Evolutionary conservation across 2,329 filamentous ascomycete species (phyloP).

Genomic region (Zymoseptoria tritici): DNA sequence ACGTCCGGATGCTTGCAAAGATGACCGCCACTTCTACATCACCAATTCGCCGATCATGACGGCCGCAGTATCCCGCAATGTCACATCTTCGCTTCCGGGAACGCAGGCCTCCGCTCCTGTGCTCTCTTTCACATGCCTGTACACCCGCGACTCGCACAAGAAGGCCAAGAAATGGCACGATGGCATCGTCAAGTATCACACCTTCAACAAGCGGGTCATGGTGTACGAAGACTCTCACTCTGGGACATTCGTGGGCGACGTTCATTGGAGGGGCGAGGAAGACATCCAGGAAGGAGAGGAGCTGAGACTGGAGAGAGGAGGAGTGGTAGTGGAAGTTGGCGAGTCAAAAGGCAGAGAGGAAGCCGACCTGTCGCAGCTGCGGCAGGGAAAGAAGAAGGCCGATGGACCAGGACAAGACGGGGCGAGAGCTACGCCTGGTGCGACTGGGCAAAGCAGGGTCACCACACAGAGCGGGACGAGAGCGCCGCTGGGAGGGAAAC

Average conservation of each 20-base stretch:
- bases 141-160: conserved; percentile 73
- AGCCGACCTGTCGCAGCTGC: conserved; percentile 68
- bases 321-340: conserved; percentile 70
- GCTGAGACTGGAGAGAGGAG: conserved; percentile 66
- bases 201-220: conserved; percentile 87
- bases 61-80: conserved; percentile 27
- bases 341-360: conserved; percentile 65
- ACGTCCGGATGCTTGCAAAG: background rate
- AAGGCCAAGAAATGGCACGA: conserved; percentile 95
- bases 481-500: conserved; percentile 23
- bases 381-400: conserved; percentile 58
- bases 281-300: conserved; percentile 77
- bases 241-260: conserved; percentile 69
- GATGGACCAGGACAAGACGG: background rate
- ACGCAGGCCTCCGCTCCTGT: conserved; percentile 65
- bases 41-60: conserved; percentile 21
- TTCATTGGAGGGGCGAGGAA: conserved; percentile 65
- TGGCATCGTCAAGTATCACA: conserved; percentile 78
- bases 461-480: background rate
- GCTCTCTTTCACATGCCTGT: conserved; percentile 76
- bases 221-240: conserved; percentile 69
- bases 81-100: conserved; percentile 36
- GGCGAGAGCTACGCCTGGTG: background rate
- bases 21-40: background rate
- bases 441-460: background rate